Conservation (phyloP, 306 rosid genomes). For the Herpetospermum pedunculosum region DNA sequence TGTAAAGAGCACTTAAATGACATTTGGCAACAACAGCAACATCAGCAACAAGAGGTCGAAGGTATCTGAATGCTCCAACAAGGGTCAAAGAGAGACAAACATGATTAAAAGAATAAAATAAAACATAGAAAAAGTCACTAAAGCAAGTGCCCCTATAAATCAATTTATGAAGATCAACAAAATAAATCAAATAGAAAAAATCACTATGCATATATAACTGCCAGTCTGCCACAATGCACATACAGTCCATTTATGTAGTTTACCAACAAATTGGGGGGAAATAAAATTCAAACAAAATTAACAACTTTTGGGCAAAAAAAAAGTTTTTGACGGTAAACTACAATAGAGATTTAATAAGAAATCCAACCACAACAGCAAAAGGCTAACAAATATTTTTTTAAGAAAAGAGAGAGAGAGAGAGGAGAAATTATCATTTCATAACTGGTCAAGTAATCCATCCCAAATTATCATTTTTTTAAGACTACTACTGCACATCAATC, state of each 20-base stretch:
- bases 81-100: neutral
- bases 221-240: neutral
- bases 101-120: neutral
- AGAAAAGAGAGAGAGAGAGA: slow-evolving; percentile 4
- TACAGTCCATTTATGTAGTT: neutral
- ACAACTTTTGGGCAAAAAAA: neutral
- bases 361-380: neutral
- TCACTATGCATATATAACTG: neutral
- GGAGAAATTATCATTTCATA: neutral
- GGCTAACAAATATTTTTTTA: neutral
- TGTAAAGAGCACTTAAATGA: slow-evolving; percentile 87
- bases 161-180: neutral
- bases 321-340: neutral
- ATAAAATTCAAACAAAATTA: neutral
- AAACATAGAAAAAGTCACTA: neutral
- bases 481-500: neutral
- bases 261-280: neutral
- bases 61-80: slow-evolving; percentile 39
- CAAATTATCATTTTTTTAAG: no score
- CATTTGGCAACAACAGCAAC: slow-evolving; percentile 97
- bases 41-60: slow-evolving; percentile 94
- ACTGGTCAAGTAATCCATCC: neutral
- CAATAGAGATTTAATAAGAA: neutral
- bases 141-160: neutral
- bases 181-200: neutral